Conservation (phyloP, 192 early-diverging fungal species). For the Geosiphon pyriformis region DNA sequence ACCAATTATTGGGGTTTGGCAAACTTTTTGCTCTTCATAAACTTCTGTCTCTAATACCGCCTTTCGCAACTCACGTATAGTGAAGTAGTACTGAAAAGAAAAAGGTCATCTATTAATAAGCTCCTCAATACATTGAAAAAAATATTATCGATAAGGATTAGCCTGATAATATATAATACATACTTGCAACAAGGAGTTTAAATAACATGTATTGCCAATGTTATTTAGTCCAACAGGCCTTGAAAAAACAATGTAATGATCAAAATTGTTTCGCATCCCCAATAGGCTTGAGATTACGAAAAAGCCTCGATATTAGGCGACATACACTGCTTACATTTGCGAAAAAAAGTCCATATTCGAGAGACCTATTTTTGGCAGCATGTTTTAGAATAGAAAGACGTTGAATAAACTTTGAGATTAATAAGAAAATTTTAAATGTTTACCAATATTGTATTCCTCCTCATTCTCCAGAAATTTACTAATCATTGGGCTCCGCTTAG, state of each 20-base stretch:
- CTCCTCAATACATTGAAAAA: not conserved
- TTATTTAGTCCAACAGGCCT: constrained; percentile 72
- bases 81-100: constrained; percentile 59
- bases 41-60: constrained; percentile 53
- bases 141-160: not conserved
- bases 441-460: not conserved
- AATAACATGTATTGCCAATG: constrained; percentile 86
- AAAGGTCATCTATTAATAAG: not conserved
- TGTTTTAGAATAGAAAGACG: not conserved
- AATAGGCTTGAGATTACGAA: not conserved
- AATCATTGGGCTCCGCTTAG: not conserved
- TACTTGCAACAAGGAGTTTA: constrained; percentile 74
- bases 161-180: not conserved
- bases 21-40: constrained; percentile 32
- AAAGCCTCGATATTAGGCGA: not conserved
- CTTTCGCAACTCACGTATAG: constrained; percentile 54
- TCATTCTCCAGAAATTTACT: not conserved
- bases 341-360: not conserved
- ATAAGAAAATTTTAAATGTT: not conserved
- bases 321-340: not conserved
- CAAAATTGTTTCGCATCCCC: not conserved
- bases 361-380: not conserved
- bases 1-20: constrained; percentile 38
- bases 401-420: not conserved
- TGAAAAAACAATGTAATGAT: not conserved